A percentile compares a stretch with the other conserved stretches of the same genome.
Conservation (phyloP, 352 stramenopile species). For the Salisapilia sapeloensis region DNA sequence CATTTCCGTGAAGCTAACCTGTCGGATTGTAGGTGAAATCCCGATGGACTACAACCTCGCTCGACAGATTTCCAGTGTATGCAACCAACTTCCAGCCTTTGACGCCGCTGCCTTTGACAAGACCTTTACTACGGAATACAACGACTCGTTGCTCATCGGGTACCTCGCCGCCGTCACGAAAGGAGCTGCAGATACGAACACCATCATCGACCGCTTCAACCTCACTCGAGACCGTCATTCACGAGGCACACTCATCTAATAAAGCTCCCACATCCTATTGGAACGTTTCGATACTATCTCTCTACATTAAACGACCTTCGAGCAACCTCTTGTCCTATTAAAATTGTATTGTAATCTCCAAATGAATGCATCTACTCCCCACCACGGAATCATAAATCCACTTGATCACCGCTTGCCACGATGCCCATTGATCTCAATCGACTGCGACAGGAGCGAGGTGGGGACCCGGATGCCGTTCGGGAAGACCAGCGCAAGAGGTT, state of each 20-base stretch:
- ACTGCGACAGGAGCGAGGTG: conserved; percentile 89
- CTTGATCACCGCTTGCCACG: conserved; percentile 5
- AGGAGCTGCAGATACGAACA: conserved; percentile 55
- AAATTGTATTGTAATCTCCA: background rate
- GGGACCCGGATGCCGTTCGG: conserved; percentile 89
- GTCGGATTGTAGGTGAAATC: conserved; percentile 18
- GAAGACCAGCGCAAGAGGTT: conserved; percentile 90
- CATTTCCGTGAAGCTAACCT: background rate
- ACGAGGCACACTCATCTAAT: conserved; percentile 14
- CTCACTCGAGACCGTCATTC: conserved; percentile 52
- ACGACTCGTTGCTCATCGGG: conserved; percentile 63
- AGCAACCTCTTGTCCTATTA: no score
- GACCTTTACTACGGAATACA: conserved; percentile 25
- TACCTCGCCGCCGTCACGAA: conserved; percentile 79
- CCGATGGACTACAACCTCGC: conserved; percentile 64
- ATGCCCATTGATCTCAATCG: conserved; percentile 99
- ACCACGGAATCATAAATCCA: conserved; percentile 2
- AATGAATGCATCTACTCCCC: conserved; percentile 3
- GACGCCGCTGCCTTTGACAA: conserved; percentile 30
- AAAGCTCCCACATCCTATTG: conserved; percentile 1
- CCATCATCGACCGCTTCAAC: conserved; percentile 63
- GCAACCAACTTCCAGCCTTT: conserved; percentile 72
- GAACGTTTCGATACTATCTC: background rate
- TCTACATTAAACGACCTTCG: no score
- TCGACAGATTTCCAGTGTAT: conserved; percentile 75